Evolutionary conservation across 2,329 filamentous ascomycete species (phyloP), one percentile per base, ranked within the genome.

Genomic region (Trematosphaeria pertusa): DNA sequence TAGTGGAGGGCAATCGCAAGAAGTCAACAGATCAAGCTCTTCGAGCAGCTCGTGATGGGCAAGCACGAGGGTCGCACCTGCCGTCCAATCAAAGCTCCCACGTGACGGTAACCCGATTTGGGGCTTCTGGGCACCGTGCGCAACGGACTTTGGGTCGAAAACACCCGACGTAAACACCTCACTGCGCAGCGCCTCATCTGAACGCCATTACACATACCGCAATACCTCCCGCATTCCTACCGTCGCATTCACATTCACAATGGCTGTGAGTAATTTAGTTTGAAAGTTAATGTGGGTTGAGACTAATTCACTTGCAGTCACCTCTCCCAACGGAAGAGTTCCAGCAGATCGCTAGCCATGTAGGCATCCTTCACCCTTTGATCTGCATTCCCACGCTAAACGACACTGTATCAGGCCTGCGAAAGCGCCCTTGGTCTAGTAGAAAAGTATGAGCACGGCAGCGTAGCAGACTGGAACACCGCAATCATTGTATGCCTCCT

Each of bases 381-480:
- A 28, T 28, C 12, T 28, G 12, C 24, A 28, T 28, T 28, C 24
- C 24, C n/a, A n/a, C n/a, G n/a, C n/a, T n/a, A n/a, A n/a, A n/a
- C n/a, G n/a, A n/a, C n/a, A n/a, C n/a, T n/a, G n/a, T n/a, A 47
- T 22, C 18, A 96, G 91, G 92, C 91, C 60, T 96, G 92, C 80
- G 85, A 89, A 67, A 81, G 81, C 59, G 88, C 90, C 49, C 83
- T 97, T 63, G 84, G 85, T 53, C 81, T 76, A 54, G 85, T 86
- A 50, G 85, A 90, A 52, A 86, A 82, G 75, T 99, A 99, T 78
- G 88, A 96, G 58, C 94, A 97, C 75, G 75, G 85, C 45, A 87
- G 88, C 70, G 95, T 93, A 26, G 85, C 88, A 69, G 78, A 85
- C 61, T 97, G 93, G 93, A 97, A 97, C 79, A 88, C 88, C 24